Evolutionary conservation across 495 filamentous ascomycete genomes (phyloP), one percentile per base, ranked within the genome.

Genomic region (Penicillium diatomitis): DNA sequence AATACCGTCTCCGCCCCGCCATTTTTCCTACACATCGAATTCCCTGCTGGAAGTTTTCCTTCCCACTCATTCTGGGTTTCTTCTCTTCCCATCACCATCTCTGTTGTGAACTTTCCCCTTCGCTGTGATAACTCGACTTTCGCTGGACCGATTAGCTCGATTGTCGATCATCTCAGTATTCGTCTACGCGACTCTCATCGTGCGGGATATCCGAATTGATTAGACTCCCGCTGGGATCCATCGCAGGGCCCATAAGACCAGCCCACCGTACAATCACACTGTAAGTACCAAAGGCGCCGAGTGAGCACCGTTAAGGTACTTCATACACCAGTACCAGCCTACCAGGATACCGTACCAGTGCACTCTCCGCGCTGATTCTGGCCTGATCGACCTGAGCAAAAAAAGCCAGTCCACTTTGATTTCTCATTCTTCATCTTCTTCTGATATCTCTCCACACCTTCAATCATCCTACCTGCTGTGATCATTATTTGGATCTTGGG

Each of bases 141-240:
- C 34, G 35, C 32, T 41, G n/a, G 54, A 47, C 35, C 34, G 29
- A 51, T 60, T 57, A 49, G 54, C 30, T 47, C 47, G 48, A 60
- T 55, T 50, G 45, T 39, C 49, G 52, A 51, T 51, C 51, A 41
- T 35, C 20, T 29, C 9, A 32, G 29, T 12, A 10, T 36, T 36
- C 12, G 12, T 27, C 30, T 46, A 41, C 27, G 30, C 27, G 11
- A 8, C 34, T 46, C 42, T 48, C 20, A 31, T 57, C 46, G 42
- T 47, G 54, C 45, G 55, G 49, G 48, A 34, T 44, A 49, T 49
- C 43, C 52, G 51, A 58, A 51, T 50, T 43, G 40, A 51, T 58
- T 61, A 61, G 52, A 55, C 55, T 58, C 52, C 48, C 58, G 54
- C 54, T 57, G 58, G 58, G 58, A 59, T 62, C 58, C 58, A 59